These are phyloP conservation scores for Fusarium duplospermum DNA, from an alignment of 2,329 filamentous ascomycete species.

Conservation along the genomic window DNA sequence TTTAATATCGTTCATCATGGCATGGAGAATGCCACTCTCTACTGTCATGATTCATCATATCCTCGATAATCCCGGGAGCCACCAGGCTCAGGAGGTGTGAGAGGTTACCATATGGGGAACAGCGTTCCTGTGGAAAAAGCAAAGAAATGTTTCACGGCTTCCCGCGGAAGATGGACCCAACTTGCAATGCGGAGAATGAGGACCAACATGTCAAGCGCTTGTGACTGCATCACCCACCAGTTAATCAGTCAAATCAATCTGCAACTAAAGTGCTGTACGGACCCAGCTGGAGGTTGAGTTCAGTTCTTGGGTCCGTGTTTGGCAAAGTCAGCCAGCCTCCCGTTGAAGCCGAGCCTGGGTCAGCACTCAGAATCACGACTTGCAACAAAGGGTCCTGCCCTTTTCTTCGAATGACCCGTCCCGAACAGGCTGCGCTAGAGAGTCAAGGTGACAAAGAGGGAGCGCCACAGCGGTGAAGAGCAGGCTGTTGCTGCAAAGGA, in stretches of 20 bases:
- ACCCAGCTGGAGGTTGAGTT: not conserved
- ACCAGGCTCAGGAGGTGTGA: not conserved
- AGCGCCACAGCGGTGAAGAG: slow-evolving; percentile 8
- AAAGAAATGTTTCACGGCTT: slow-evolving; percentile 25
- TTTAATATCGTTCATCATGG: not conserved
- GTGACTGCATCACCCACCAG: not conserved
- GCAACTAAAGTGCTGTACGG: not conserved
- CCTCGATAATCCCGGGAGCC: not conserved
- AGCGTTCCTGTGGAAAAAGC: slow-evolving; percentile 22
- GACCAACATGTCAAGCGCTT: slow-evolving; percentile 1
- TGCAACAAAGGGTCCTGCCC: not conserved
- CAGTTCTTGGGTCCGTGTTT: not conserved
- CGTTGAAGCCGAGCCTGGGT: not conserved
- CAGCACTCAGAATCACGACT: not conserved
- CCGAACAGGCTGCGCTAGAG: not conserved
- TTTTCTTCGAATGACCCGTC: slow-evolving; percentile 2
- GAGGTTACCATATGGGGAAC: slow-evolving; percentile 12
- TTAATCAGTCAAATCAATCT: not conserved
- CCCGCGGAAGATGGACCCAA: slow-evolving; percentile 2
- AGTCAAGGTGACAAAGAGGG: not conserved
- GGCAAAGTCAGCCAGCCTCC: slow-evolving; percentile 4
- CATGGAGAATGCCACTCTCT: not conserved
- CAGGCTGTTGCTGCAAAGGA: not conserved
- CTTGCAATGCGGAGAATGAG: slow-evolving; percentile 6
- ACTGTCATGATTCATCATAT: not conserved